Evolutionary conservation across 345 rosid genomes (phyloP).

Genomic region (Mallotus nudiflorus): DNA sequence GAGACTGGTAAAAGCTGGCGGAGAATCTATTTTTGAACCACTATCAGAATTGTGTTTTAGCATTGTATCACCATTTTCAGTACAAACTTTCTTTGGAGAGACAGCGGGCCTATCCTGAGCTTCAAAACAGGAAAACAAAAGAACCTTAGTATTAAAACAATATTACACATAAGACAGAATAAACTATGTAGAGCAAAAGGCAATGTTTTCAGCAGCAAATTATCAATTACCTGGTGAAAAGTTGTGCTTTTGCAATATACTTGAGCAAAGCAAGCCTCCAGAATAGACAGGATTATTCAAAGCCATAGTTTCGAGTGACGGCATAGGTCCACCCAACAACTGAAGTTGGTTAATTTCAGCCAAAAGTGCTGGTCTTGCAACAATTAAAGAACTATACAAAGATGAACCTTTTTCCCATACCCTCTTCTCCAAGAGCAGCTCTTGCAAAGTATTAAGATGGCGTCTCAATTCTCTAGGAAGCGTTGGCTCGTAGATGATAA

Average conservation of each 20-base stretch:
- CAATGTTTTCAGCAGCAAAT: neutral
- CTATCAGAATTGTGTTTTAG: conserved; percentile 45
- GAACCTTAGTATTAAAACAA: neutral
- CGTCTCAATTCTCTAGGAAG: conserved; percentile 3
- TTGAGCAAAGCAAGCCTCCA: conserved; percentile 40
- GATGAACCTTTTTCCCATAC: conserved; percentile 4
- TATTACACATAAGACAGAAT: too few species aligned
- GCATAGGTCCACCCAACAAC: conserved; percentile 84
- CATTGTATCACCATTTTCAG: neutral
- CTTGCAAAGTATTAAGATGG: neutral
- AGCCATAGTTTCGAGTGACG: conserved; percentile 82
- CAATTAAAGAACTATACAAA: neutral
- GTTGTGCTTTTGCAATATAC: conserved; percentile 56
- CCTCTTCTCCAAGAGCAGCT: neutral
- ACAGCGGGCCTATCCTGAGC: neutral
- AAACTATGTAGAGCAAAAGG: too few species aligned
- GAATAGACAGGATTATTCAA: conserved; percentile 52
- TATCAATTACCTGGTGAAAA: conserved; percentile 46
- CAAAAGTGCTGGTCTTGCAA: neutral
- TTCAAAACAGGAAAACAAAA: neutral
- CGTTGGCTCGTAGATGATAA: neutral
- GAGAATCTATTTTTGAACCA: conserved; percentile 80
- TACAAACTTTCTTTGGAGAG: neutral
- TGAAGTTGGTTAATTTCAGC: conserved; percentile 28
- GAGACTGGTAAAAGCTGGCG: conserved; percentile 51